Base-by-base conservation (phyloP, 768 basidiomycete species). In the Pulveroboletus sp. region DNA sequence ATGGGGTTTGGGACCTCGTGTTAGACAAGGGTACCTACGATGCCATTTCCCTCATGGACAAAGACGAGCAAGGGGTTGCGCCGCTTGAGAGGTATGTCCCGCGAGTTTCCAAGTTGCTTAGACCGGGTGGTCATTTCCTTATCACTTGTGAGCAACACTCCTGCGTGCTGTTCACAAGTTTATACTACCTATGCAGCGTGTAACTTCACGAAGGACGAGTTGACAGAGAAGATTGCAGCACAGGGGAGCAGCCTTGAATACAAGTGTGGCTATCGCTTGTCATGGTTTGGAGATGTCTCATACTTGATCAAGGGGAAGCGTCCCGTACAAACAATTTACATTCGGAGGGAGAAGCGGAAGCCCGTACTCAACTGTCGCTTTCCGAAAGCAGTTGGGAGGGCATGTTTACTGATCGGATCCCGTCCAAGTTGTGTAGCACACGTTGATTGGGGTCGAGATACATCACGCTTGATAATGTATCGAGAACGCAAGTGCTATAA, bases 11-110 rank as follows among this genome's bases (percentile, higher is more conserved):
- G 89, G 86, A 90, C 60, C 68, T 91, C 6, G 61, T 92, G 14
- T 61, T 92, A 49, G 90, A 93, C 68, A 93, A 93, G 64, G 90
- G 90, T n/a, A 93, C 90, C 0, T 89, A 82, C 60, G 90, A 93
- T 59, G 89, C 90, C 6, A 90, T 92, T 43, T 85, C 88, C 0
- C 68, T 93, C 35, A 83, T 78, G 43, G 73, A 75, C 47, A 82
- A 80, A 60, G 81, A 83, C 37, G 73, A 68, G 6, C 57, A 64
- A 33, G 86, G 83, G 18, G 63, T 57, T 37, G 71, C 76, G 1
- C 83, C 84, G 2, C 77, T 77, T 0, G 67, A 72, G n/a, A 63
- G 59, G 15, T 92, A 93, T 63, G 86, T 85, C 4, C 59, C 55
- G 39, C 78, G 81, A 11, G 76, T 86, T 18, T 68, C 71, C 11